Conservation (phyloP, 78 protist genomes). For the Dictyostelium firmibasis region DNA sequence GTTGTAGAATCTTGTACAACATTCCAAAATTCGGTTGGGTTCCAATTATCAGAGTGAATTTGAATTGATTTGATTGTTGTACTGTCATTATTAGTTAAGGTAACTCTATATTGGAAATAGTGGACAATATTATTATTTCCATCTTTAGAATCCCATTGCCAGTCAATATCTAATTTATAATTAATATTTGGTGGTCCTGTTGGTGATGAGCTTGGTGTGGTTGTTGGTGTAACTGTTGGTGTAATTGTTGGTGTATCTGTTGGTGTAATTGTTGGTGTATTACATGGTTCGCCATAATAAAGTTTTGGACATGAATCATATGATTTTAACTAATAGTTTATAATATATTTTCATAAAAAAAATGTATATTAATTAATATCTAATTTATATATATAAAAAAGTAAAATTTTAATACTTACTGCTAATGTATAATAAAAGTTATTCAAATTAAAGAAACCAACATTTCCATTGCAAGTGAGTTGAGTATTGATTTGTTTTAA, state of each 20-base stretch:
- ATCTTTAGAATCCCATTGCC: background rate
- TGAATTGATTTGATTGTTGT: background rate
- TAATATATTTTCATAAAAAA: too few species aligned
- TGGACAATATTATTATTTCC: background rate
- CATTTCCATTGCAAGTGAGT: background rate
- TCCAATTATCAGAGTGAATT: background rate
- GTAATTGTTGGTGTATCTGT: background rate
- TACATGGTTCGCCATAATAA: background rate
- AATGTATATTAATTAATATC: too few species aligned
- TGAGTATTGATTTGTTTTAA: background rate
- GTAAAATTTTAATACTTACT: too few species aligned
- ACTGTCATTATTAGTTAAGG: background rate
- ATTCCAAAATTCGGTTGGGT: slow-evolving; percentile 17
- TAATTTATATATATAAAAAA: too few species aligned
- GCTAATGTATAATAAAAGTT: too few species aligned
- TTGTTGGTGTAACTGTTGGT: background rate
- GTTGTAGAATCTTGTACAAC: background rate
- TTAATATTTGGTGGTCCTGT: background rate
- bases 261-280: background rate
- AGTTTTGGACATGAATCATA: background rate
- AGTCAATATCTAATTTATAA: background rate
- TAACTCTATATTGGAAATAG: background rate
- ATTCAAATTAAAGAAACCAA: background rate
- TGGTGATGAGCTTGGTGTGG: background rate
- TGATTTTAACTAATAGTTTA: background rate